Base-by-base conservation (phyloP, 371 early-diverging fungal species). In the Rhizomucor miehei region DNA sequence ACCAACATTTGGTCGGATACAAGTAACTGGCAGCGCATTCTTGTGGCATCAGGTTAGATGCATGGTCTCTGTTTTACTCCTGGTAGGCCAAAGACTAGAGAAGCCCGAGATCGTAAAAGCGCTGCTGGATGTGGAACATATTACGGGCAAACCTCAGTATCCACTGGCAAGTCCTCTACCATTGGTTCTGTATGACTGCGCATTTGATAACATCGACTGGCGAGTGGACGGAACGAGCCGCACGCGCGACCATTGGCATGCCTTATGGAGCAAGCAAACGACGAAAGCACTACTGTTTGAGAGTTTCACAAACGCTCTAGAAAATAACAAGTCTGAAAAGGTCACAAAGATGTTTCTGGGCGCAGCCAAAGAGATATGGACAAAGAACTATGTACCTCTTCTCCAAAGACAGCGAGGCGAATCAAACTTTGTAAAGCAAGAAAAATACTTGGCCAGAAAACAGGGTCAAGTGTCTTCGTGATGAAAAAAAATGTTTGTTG, bases 41-140 rank as follows among this genome's bases (percentile, higher is more conserved):
- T 67, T 98, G 38, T 97, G 95, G 95, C 97, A 97, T 76, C 97
- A 96, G 71, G 95, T 98, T 35, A 88, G 98, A 37, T 95, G 91
- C 67, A 94, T 97, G 85, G 91, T 93, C 87, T 87, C 92, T 0
- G 74, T 96, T 8, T 62, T 98, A 34, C 88, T 95, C 52, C 69
- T 89, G 37, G 84, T 96, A 6, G 98, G 97, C 1, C 72, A 71
- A 66, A 67, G 58, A 24, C 60, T 62, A 52, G 80, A 75, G 57
- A 17, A 52, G 20, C 69, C 78, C 16, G 73, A 65, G 29, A 54
- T 65, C 9, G 54, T 70, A 13, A 51, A 60, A 10, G 58, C 67
- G 19, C 39, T 82, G 41, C 49, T 77, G 54, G 66, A 71, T 50
- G 47, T 67, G 20, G 48, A 48, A 45, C 66, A 66, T 39, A 52